Evolutionary conservation across 164 flowering plant species (phyloP).

Genomic region (Vitis cinerea): DNA sequence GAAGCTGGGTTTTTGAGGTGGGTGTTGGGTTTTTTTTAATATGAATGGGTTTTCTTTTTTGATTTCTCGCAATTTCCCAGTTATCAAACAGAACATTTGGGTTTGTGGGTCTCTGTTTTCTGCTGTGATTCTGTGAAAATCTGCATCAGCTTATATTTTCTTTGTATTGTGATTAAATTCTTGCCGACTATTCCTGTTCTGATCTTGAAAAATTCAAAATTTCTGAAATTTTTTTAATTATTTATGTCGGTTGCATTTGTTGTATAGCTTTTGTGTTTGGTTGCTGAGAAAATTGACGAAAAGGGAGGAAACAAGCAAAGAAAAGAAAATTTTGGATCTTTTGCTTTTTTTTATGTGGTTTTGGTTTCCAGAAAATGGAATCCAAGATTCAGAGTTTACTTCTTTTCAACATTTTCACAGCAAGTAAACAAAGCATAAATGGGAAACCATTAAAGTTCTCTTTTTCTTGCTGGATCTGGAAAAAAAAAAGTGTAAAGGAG

Average conservation of each 20-base stretch:
- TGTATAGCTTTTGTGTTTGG: not conserved
- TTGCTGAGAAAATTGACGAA: constrained; percentile 5
- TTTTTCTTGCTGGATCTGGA: constrained; percentile 20
- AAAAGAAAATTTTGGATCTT: not conserved
- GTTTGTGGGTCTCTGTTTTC: too few species aligned
- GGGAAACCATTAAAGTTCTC: constrained; percentile 10
- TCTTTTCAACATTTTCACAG: constrained; percentile 7
- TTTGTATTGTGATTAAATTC: too few species aligned
- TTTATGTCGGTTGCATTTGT: not conserved
- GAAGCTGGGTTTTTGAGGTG: too few species aligned
- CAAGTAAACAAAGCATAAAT: constrained; percentile 3
- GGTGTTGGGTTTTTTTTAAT: too few species aligned
- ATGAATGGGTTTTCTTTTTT: too few species aligned
- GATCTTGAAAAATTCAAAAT: not conserved
- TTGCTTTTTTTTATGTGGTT: not conserved
- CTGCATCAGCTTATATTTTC: too few species aligned
- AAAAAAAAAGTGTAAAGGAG: constrained; percentile 10
- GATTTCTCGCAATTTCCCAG: too few species aligned
- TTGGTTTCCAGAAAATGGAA: not conserved
- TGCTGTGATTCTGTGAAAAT: not conserved
- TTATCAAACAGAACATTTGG: too few species aligned
- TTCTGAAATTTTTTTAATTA: not conserved
- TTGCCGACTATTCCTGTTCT: not conserved
- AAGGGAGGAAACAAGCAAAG: not conserved
- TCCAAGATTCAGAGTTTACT: not conserved